phyloP scores from a whole-genome alignment of 2,329 filamentous ascomycete species.

The Fusarium abutilonis region DNA sequence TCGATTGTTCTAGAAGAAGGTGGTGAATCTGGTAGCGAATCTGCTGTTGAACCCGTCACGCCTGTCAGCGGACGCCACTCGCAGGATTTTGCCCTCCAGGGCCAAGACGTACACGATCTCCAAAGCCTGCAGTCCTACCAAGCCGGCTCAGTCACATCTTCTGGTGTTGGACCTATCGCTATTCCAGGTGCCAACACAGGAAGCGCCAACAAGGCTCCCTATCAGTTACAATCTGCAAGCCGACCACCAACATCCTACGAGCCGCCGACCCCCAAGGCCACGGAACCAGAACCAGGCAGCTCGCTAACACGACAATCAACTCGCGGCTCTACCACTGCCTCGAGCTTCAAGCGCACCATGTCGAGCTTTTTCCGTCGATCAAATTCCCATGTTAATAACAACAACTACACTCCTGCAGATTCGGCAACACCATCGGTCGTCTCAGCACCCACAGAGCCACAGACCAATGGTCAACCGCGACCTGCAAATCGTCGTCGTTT shows the following conservation, averaged over 20 bases:
- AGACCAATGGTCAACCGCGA: slow-evolving; percentile 46
- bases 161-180: slow-evolving; percentile 37
- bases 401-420: slow-evolving; percentile 37
- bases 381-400: slow-evolving; percentile 49
- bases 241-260: slow-evolving; percentile 34
- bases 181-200: slow-evolving; percentile 30
- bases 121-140: slow-evolving; percentile 43
- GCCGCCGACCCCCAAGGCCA: slow-evolving; percentile 38
- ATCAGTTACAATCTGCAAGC: slow-evolving; percentile 34
- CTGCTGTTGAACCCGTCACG: slow-evolving; percentile 68
- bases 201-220: slow-evolving; percentile 25
- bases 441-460: slow-evolving; percentile 41
- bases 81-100: slow-evolving; percentile 61
- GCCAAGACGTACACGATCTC: slow-evolving; percentile 52
- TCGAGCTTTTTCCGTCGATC: slow-evolving; percentile 60
- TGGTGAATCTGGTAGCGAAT: slow-evolving; percentile 70
- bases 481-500: slow-evolving; percentile 52
- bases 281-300: slow-evolving; percentile 42
- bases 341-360: slow-evolving; percentile 61
- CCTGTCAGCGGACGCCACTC: slow-evolving; percentile 67
- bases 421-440: slow-evolving; percentile 43
- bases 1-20: slow-evolving; percentile 64
- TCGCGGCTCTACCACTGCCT: slow-evolving; percentile 55
- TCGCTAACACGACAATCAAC: slow-evolving; percentile 54
- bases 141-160: slow-evolving; percentile 34